These are phyloP conservation scores for Talaromyces sp. DNA, from an alignment of 2,329 filamentous ascomycete species.

Conservation along the genomic window DNA sequence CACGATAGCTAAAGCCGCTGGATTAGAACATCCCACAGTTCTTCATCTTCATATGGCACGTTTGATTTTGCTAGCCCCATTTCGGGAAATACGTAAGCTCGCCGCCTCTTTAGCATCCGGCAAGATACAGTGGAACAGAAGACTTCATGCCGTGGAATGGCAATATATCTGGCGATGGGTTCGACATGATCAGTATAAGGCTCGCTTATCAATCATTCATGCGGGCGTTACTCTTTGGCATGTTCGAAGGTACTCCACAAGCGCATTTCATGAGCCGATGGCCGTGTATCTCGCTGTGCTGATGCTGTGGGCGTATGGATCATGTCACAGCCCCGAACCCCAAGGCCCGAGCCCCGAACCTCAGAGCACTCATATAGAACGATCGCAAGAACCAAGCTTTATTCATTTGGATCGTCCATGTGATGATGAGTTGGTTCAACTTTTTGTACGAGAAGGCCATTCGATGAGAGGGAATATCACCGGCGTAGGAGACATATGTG, in stretches of 20 bases:
- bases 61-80: constrained; percentile 55
- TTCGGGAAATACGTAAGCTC: constrained; percentile 49
- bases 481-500: constrained; percentile 56
- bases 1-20: constrained; percentile 52
- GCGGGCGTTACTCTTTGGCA: constrained; percentile 58
- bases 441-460: constrained; percentile 56
- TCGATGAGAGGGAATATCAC: constrained; percentile 55
- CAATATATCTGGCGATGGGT: constrained; percentile 54
- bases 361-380: constrained; percentile 9
- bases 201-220: constrained; percentile 59
- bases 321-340: constrained; percentile 31
- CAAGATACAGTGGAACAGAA: constrained; percentile 34
- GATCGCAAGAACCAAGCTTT: constrained; percentile 43
- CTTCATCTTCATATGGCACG: constrained; percentile 60
- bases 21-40: constrained; percentile 58
- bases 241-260: constrained; percentile 52
- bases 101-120: constrained; percentile 39
- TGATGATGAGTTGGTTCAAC: constrained; percentile 61
- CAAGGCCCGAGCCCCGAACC: constrained; percentile 32
- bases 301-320: constrained; percentile 53
- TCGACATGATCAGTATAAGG: constrained; percentile 57
- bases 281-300: constrained; percentile 51
- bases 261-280: constrained; percentile 53
- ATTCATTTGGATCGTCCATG: constrained; percentile 59
- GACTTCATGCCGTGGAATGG: constrained; percentile 36